Base-by-base conservation (phyloP, 2,329 filamentous ascomycete genomes). In the Aspergillus unguis region DNA sequence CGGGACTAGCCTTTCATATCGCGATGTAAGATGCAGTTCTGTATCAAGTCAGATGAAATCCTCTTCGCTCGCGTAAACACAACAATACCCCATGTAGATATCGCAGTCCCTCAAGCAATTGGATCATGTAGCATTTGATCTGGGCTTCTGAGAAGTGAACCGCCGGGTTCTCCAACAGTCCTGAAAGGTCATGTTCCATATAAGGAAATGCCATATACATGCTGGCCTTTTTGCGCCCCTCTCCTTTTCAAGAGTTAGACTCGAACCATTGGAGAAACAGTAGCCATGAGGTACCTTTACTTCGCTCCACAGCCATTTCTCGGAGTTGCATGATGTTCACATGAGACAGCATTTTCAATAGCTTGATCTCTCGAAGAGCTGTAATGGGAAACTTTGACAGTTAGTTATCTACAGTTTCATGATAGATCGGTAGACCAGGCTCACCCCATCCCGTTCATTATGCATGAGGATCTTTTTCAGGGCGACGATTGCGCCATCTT, bases 121-220 rank as follows among this genome's bases (percentile, higher is more conserved):
- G 94, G 54, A 94, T 77, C 83, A 99, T 86, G 73, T 99, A 99
- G 76, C 94, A 99, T 72, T 99, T 99, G 72, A 97, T 95, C 70
- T 97, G 92, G 4, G 90, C 82, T 65, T 92, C 86, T 44, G 87
- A 88, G 65, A 99, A 92, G 37, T 83, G 82, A 36, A 99, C 92
- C 5, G 86, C 85, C 7, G 92, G 92, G 64, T 99, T 99, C 71
- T 97, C 94, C 64, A 99, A 85, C 29, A 99, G 83, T 41, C 94
- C 94, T 6, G 92, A 95, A n/a, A 99, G 81, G 73, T 99, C 94
- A 74, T 99, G 94, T 64, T 97, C 92, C 91, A 97, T 96, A 72
- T 99, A 99, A 5, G 92, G 94, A 41, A 87, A 96, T 47, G 95
- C 92, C 94, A 99, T 99, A 75, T 97, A 97, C 79, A 99, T 91